These are phyloP conservation scores for Calophaca sinica DNA, from an alignment of 306 rosid genomes.

Conservation along the genomic window DNA sequence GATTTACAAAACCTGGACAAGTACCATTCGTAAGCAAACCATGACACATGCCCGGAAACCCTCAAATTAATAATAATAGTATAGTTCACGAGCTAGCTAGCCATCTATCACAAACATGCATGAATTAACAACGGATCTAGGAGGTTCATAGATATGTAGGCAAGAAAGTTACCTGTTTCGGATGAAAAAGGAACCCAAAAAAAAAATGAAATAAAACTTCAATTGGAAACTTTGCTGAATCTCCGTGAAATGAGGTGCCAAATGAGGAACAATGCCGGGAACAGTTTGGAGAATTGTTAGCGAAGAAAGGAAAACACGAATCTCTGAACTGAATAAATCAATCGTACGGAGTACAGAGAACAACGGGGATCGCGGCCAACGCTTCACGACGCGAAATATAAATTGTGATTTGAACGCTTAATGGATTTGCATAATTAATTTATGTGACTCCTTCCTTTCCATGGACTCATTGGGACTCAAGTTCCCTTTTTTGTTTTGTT, in stretches of 20 bases:
- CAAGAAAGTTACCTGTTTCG: slow-evolving; percentile 50
- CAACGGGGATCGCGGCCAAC: slow-evolving; percentile 46
- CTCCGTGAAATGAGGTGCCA: slow-evolving; percentile 28
- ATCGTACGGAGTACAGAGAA: neutral
- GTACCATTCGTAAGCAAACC: neutral
- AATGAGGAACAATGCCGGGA: slow-evolving; percentile 37
- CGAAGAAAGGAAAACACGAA: slow-evolving; percentile 16
- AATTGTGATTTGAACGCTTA: neutral
- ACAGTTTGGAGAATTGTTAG: slow-evolving; percentile 11
- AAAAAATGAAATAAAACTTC: neutral
- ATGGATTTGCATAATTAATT: neutral
- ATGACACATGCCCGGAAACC: neutral
- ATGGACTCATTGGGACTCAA: slow-evolving; percentile 6
- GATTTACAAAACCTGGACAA: slow-evolving; percentile 7
- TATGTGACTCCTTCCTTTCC: neutral
- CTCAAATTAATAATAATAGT: neutral
- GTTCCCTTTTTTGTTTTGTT: neutral
- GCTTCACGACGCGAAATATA: slow-evolving; percentile 14
- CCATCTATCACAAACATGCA: neutral
- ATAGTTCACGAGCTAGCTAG: slow-evolving; percentile 33
- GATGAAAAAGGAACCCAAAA: neutral
- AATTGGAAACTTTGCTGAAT: slow-evolving; percentile 25
- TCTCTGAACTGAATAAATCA: slow-evolving; percentile 5
- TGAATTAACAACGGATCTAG: slow-evolving; percentile 44
- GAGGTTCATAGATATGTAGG: neutral